Evolutionary conservation across 345 rosid genomes (phyloP), one percentile per base, ranked within the genome.

Genomic region (Gossypium rotundifolium): DNA sequence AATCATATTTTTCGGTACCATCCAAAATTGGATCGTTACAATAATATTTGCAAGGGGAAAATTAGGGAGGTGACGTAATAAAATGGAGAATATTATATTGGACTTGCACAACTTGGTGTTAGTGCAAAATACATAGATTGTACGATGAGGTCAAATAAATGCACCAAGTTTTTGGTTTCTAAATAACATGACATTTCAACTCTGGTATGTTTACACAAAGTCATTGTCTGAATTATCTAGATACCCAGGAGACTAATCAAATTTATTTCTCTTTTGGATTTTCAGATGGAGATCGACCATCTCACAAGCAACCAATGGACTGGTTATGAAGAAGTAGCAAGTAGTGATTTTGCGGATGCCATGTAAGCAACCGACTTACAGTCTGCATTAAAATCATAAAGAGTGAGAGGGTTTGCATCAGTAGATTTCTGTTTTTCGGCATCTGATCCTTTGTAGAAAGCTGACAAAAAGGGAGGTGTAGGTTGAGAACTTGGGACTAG

Each of bases 281-380:
- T 25, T 54, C 76, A 81, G 83, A 77, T 59, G 83, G 78, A 74
- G 80, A 70, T 38, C 71, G 17, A 49, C 80, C 73, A 11, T 51
- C 75, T 6, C 69, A 38, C 1, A 71, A 33, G 25, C 76, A 52
- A 51, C 62, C 16, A 5, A 74, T 74, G 67, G 81, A 77, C 4
- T 73, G 23, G 40, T 75, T 62, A 18, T 77, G 76, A 80, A 9
- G 7, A n/a, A 42, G 65, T 8, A 52, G 13, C 20, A 64, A 55
- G 11, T 42, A 7, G 14, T 2, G 42, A 54, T 11, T 10, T 61
- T 23, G 76, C n/a, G 38, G 76, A 53, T 12, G 3, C 29, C 33
- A 22, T 13, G 33, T 3, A 23, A 6, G 8, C 38, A 27, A 33
- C 42, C 42, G 18, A 17, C 53, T 22, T 11, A 29, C 25, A 59